Evolutionary conservation across 2,329 filamentous ascomycete species (phyloP), one percentile per base, ranked within the genome.

Genomic region (Fusarium gaditjirri): DNA sequence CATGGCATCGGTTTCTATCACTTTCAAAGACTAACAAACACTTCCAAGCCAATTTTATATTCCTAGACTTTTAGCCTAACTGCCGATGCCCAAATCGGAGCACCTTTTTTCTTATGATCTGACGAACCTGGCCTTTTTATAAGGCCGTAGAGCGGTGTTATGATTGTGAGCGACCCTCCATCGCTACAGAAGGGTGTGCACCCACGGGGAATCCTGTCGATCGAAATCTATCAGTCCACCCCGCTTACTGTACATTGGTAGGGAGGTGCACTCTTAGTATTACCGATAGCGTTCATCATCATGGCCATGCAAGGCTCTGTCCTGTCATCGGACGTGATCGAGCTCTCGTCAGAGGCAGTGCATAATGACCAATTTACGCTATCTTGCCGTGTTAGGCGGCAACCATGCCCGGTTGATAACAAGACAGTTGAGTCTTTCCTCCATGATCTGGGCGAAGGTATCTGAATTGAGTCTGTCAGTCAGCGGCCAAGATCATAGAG

Each of bases 381-480:
- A 56, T 53, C 54, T 42, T 72, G 41, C 74, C 64, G 61, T 41
- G 68, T 73, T 70, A 54, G 74, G 74, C 61, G 53, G 61, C 54
- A 52, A 49, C 62, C 65, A 73, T 61, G 58, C 72, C 72, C 53
- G 42, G 59, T 47, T 52, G 47, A 64, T 65, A 72, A 60, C 38
- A 47, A 50, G 38, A 49, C 55, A 43, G 43, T 41, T 47, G 42
- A 39, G 38, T 56, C 68, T 73, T 69, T 60, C 50, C 73, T 59
- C 52, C 35, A 55, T 41, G 35, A 61, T 43, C 65, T 60, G 66
- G 61, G 57, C 59, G 57, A 67, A 67, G 60, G 65, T 70, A 61
- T 67, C 56, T 59, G 52, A 54, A 65, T 72, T 70, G 65, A 50
- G 65, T 73, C 73, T 50, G 55, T 54, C 42, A 41, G 55, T 54